A percentile compares a stretch with the other conserved stretches of the same genome.
Conservation (phyloP, 2,329 filamentous ascomycete genomes). For the Microsporum audouinii region DNA sequence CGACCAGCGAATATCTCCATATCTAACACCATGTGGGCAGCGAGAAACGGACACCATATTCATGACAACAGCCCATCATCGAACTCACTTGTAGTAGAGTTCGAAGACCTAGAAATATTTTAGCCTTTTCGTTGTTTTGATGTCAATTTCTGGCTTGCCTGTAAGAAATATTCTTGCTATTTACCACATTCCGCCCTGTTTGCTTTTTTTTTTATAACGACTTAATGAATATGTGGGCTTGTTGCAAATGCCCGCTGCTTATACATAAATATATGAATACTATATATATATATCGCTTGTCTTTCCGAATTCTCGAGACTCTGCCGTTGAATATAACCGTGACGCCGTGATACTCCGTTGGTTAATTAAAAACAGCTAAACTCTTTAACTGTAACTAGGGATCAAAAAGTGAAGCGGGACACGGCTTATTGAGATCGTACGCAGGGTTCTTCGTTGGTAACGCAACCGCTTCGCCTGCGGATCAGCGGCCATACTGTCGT, state of each 20-base stretch:
- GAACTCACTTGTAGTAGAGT: conserved; percentile 38
- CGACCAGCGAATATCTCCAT: conserved; percentile 41
- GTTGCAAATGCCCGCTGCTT: background rate
- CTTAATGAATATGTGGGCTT: conserved; percentile 8
- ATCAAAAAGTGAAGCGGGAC: background rate
- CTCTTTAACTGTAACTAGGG: background rate
- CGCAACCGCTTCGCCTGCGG: background rate
- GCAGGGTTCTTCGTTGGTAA: background rate
- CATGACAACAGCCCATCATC: conserved; percentile 17
- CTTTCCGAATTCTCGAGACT: background rate
- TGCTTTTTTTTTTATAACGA: background rate
- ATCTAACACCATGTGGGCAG: conserved; percentile 30
- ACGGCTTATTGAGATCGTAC: background rate
- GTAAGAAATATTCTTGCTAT: too few species aligned
- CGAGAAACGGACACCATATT: conserved; percentile 23
- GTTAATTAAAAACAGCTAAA: background rate
- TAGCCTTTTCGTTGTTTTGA: conserved; percentile 19
- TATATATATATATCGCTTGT: background rate
- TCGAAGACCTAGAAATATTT: conserved; percentile 42
- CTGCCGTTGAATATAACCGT: background rate
- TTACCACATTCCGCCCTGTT: background rate
- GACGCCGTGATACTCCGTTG: background rate
- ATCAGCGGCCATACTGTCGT: background rate
- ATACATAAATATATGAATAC: background rate
- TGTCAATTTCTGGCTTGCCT: conserved; percentile 5